Percentiles rank a stretch among this genome's conserved stretches.
Evolutionary conservation across 257 asterid genomes (phyloP).

Genomic region (Phtheirospermum japonicum): DNA sequence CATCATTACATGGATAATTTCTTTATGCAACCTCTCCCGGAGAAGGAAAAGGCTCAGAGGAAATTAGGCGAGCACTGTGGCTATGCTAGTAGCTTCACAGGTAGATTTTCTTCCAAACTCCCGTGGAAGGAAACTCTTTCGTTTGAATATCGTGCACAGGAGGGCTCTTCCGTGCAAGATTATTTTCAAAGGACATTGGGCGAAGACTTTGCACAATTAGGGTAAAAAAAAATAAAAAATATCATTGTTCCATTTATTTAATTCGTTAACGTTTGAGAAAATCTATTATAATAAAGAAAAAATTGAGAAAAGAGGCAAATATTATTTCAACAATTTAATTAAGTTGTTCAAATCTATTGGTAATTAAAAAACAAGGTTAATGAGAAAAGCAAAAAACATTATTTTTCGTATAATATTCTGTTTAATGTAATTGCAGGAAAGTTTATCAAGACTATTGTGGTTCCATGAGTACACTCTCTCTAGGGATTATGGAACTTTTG

Average conservation of each 20-base stretch:
- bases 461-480: constrained; percentile 69
- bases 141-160: constrained; percentile 46
- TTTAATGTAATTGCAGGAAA: constrained; percentile 36
- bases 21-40: constrained; percentile 55
- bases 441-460: constrained; percentile 67
- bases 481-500: constrained; percentile 80
- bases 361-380: too few species aligned
- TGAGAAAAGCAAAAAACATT: too few species aligned
- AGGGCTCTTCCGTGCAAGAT: constrained; percentile 48
- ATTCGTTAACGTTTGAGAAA: too few species aligned
- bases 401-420: too few species aligned
- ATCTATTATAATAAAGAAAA: too few species aligned
- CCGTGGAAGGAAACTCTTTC: constrained; percentile 99
- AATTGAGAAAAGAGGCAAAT: too few species aligned
- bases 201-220: constrained; percentile 45
- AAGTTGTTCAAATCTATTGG: too few species aligned
- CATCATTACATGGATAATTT: constrained; percentile 67
- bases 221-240: too few species aligned
- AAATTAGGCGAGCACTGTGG: constrained; percentile 79
- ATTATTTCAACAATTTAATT: too few species aligned
- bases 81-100: constrained; percentile 88
- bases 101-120: constrained; percentile 76
- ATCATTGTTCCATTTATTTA: too few species aligned
- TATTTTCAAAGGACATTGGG: constrained; percentile 57
- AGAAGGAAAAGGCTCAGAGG: constrained; percentile 67